Base-by-base conservation (phyloP, 768 basidiomycete genomes). In the Hortiboletus flavorubellus region DNA sequence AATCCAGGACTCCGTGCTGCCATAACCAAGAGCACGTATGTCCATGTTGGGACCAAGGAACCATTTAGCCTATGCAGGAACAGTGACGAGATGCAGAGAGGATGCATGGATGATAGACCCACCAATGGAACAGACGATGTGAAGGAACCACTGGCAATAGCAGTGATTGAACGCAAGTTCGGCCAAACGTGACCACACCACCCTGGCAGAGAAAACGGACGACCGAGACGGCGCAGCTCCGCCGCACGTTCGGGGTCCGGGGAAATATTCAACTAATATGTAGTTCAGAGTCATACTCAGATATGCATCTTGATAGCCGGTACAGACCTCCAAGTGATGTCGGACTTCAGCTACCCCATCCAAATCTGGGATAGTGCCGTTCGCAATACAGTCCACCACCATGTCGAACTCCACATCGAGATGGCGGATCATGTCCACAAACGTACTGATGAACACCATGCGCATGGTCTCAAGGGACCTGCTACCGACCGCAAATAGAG, bases 141-240 rank as follows among this genome's bases (percentile, higher is more conserved):
- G 26, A 26, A 26, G 26, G 26, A 26, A 26, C 26, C 26, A 26
- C 26, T 26, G 5, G 26, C 26, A 26, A 26, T 26, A 26, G 4
- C 26, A 26, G 26, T 26, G 26, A 26, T 5, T 26, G 26, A 26
- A 26, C 26, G 26, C 26, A 26, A 4, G 26, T 26, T 26, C 26
- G 26, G 26, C 26, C 26, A 26, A 26, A 26, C 26, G 26, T 26
- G 5, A 26, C 26, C 2, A 26, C 26, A 26, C 26, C 59, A 60
- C 34, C 46, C 46, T 8, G 58, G 33, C 23, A 26, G 46, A 18
- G 50, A 59, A 15, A 46, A 53, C 16, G 57, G 56, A 12, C 56
- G 57, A 16, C 59, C 59, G 15, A 60, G 48, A 39, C 8, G 11
- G 14, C 58, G 57, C 29, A 60, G 16, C 46, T 58, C 50, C 26